Evolutionary conservation across 2,329 filamentous ascomycete genomes (phyloP).

Genomic region (Pseudogymnoascus sp.): DNA sequence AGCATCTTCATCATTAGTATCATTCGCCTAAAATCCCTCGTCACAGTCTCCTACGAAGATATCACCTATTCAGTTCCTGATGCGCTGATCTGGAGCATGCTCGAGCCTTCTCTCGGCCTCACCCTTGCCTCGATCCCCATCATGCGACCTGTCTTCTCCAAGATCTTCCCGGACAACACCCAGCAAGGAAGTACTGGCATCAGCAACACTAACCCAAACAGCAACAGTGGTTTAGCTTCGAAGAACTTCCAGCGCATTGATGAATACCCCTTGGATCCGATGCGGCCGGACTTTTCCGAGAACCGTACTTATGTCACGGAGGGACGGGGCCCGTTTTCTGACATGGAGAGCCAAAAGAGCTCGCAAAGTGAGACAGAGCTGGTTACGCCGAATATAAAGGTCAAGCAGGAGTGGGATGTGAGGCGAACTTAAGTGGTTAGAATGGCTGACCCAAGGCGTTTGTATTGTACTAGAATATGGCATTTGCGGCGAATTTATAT

Average conservation of each 20-base stretch:
- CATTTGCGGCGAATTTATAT: background rate
- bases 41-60: slow-evolving; percentile 22
- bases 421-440: background rate
- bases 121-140: slow-evolving; percentile 7
- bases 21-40: slow-evolving; percentile 20
- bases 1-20: slow-evolving; percentile 23
- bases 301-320: background rate
- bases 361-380: background rate
- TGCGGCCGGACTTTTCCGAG: background rate
- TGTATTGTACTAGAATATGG: background rate
- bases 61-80: slow-evolving; percentile 21
- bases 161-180: background rate
- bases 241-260: background rate
- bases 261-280: background rate
- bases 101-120: slow-evolving; percentile 5
- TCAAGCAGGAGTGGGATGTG: background rate
- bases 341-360: background rate
- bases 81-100: slow-evolving; percentile 21
- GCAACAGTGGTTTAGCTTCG: background rate
- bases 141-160: background rate
- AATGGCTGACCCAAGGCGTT: background rate
- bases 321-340: background rate
- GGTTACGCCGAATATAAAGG: background rate
- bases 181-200: background rate
- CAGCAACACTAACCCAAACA: background rate